phyloP scores from a whole-genome alignment of 2,329 filamentous ascomycete species.

The Colletotrichum sp. region DNA sequence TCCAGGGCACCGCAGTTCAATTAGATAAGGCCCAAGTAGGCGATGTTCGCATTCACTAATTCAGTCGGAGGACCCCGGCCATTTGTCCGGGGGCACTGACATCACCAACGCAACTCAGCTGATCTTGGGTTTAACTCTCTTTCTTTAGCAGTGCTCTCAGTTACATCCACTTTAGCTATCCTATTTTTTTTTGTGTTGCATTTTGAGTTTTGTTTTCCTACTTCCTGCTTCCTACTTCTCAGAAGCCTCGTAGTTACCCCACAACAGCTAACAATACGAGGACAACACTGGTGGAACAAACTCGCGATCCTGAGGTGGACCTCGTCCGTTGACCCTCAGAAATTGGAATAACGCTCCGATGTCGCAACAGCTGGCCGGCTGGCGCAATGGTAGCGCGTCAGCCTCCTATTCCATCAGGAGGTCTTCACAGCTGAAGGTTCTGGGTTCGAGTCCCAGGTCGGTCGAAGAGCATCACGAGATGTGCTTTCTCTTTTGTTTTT shows the following conservation, averaged over 20 bases:
- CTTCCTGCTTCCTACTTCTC: neutral
- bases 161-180: neutral
- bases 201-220: neutral
- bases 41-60: neutral
- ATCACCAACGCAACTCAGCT: neutral
- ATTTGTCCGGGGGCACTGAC: neutral
- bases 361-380: constrained; percentile 1
- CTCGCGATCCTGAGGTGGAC: neutral
- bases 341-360: neutral
- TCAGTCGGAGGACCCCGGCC: neutral
- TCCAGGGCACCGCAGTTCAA: neutral
- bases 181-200: neutral
- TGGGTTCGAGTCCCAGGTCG: constrained; percentile 22
- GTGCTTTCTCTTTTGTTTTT: neutral
- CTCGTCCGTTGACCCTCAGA: neutral
- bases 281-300: neutral
- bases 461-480: neutral
- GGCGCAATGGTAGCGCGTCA: constrained; percentile 22
- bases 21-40: neutral
- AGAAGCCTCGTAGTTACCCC: neutral
- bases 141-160: neutral
- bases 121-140: neutral
- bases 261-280: neutral
- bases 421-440: constrained; percentile 9
- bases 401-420: neutral